Conservation (phyloP, 2,329 filamentous ascomycete genomes). For the Fusarium sp. region DNA sequence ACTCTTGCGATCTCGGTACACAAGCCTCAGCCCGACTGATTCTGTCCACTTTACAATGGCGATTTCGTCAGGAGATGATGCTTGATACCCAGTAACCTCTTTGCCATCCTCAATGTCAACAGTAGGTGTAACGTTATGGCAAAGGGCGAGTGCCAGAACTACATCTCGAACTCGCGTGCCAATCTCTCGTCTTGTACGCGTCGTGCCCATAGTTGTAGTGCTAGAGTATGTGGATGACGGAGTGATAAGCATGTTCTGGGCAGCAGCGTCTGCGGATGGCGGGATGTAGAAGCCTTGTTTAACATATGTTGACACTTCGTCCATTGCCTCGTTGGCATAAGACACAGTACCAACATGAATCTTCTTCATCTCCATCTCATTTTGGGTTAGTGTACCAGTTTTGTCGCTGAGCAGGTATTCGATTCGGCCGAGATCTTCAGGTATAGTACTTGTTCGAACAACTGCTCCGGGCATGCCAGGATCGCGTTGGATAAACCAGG, state of each 20-base stretch:
- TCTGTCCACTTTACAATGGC: slow-evolving; percentile 97
- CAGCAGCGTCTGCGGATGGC: slow-evolving; percentile 53
- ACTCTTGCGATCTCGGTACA: slow-evolving; percentile 84
- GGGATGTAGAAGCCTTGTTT: slow-evolving; percentile 78
- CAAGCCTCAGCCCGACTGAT: slow-evolving; percentile 83
- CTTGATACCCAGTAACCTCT: slow-evolving; percentile 86
- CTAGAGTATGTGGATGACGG: slow-evolving; percentile 75
- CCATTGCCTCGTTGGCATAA: slow-evolving; percentile 98
- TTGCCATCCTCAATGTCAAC: slow-evolving; percentile 80
- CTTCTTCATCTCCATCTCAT: slow-evolving; percentile 99
- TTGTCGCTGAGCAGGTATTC: slow-evolving; percentile 98
- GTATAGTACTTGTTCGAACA: slow-evolving; percentile 95
- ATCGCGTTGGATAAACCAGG: slow-evolving; percentile 92
- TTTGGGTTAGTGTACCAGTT: slow-evolving; percentile 96
- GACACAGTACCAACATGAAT: slow-evolving; percentile 98
- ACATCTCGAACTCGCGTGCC: slow-evolving; percentile 92
- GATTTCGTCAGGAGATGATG: slow-evolving; percentile 96
- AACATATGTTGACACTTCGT: slow-evolving; percentile 89
- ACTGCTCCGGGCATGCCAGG: slow-evolving; percentile 89
- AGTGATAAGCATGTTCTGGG: slow-evolving; percentile 69
- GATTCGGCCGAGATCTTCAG: slow-evolving; percentile 92
- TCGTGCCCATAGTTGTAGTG: slow-evolving; percentile 69
- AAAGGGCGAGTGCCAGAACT: slow-evolving; percentile 88
- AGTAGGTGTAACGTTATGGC: slow-evolving; percentile 93
- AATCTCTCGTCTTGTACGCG: slow-evolving; percentile 90